Percentiles rank a stretch among this genome's conserved stretches.
Evolutionary conservation across 306 rosid species (phyloP).

Genomic region (Fragaria nilgerrensis): DNA sequence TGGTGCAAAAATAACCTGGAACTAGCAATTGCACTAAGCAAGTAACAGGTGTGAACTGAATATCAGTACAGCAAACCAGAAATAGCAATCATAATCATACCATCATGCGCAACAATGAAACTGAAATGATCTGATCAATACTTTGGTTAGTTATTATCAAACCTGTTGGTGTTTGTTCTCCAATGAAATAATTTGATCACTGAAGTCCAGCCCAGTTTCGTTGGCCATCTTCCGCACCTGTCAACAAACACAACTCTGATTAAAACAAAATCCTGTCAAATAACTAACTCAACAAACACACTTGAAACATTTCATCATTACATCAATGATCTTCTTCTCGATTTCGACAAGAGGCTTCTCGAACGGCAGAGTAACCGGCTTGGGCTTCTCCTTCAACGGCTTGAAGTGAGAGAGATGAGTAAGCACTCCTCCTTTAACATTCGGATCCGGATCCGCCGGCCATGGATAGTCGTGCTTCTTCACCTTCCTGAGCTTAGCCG

Average conservation of each 20-base stretch:
- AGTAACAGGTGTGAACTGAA: not conserved
- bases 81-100: not conserved
- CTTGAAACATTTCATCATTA: constrained; percentile 17
- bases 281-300: constrained; percentile 21
- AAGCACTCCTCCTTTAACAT: constrained; percentile 77
- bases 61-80: not conserved
- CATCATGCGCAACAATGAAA: not conserved
- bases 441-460: constrained; percentile 78
- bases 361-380: constrained; percentile 71
- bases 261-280: constrained; percentile 12
- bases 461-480: constrained; percentile 87
- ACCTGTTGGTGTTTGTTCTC: constrained; percentile 86
- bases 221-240: constrained; percentile 86
- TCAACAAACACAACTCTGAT: constrained; percentile 11
- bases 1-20: not conserved
- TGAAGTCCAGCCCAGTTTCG: constrained; percentile 89
- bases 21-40: not conserved
- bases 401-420: constrained; percentile 71
- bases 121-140: not conserved
- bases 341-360: constrained; percentile 76
- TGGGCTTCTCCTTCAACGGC: constrained; percentile 74
- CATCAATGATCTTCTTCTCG: constrained; percentile 84
- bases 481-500: constrained; percentile 65
- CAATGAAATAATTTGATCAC: constrained; percentile 68
- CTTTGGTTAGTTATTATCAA: constrained; percentile 9